These are phyloP conservation scores for Cyphellophora europaea DNA, from an alignment of 2,329 filamentous ascomycete species.

Conservation along the genomic window DNA sequence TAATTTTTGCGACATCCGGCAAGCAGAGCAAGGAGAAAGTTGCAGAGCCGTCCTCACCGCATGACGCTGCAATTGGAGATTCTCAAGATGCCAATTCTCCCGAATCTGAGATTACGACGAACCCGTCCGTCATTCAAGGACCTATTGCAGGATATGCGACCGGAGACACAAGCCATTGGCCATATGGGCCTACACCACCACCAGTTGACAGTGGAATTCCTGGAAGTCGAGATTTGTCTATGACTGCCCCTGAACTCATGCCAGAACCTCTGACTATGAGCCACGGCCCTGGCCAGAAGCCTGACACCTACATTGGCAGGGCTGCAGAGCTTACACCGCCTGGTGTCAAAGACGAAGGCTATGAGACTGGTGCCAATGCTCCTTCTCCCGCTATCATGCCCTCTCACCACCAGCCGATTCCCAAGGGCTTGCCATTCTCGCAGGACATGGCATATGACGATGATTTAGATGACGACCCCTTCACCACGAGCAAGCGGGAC, in stretches of 20 bases:
- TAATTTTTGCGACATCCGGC: conserved; percentile 42
- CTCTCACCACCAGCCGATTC: background rate
- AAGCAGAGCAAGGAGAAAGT: conserved; percentile 28
- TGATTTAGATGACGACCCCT: conserved; percentile 49
- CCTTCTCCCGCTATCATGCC: conserved; percentile 11
- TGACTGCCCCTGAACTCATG: conserved; percentile 30
- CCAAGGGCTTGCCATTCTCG: conserved; percentile 3
- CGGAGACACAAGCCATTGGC: conserved; percentile 43
- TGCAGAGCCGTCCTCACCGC: conserved; percentile 1
- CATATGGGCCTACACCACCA: conserved; percentile 46
- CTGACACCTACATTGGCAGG: background rate
- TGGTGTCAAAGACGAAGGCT: conserved; percentile 76
- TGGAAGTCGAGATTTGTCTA: conserved; percentile 31
- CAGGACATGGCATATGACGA: conserved; percentile 2
- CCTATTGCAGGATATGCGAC: conserved; percentile 51
- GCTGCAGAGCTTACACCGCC: conserved; percentile 35
- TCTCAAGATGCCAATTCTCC: conserved; percentile 10
- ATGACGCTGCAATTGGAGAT: background rate
- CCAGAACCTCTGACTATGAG: conserved; percentile 18
- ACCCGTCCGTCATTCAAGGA: conserved; percentile 74
- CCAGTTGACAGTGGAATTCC: conserved; percentile 25
- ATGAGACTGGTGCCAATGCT: conserved; percentile 61
- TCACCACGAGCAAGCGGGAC: conserved; percentile 49
- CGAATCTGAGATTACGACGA: conserved; percentile 64
- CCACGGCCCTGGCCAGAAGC: conserved; percentile 24